Percentiles rank a stretch among this genome's conserved stretches.
phyloP scores from a whole-genome alignment of 768 basidiomycete species.

The Psilocybe tampanensis region DNA sequence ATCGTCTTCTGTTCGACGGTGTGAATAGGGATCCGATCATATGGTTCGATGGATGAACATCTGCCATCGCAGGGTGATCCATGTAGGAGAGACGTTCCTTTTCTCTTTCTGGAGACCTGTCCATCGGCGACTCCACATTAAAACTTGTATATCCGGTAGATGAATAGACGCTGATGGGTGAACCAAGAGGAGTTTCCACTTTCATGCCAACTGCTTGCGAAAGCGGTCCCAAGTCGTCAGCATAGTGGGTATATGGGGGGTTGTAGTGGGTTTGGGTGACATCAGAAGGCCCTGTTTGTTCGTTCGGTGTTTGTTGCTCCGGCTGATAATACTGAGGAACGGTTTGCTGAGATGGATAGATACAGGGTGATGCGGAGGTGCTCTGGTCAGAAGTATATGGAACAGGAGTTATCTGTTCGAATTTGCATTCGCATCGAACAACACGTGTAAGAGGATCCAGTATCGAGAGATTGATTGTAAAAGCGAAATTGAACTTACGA shows the following conservation, averaged over 20 bases:
- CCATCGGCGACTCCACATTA: neutral
- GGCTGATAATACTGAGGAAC: neutral
- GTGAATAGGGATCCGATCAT: neutral
- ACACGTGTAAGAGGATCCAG: neutral
- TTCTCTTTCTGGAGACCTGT: neutral
- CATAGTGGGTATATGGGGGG: neutral
- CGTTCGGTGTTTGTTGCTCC: neutral
- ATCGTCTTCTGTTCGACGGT: neutral
- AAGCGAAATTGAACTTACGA: neutral
- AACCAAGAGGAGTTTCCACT: neutral
- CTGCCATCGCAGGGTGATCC: neutral
- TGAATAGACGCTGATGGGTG: neutral
- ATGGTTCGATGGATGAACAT: neutral
- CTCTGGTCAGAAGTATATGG: constrained; percentile 1
- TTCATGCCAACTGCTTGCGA: neutral
- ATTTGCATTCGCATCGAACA: too few relatives aligned
- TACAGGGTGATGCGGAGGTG: neutral
- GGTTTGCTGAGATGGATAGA: neutral
- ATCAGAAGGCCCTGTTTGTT: neutral
- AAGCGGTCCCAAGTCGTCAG: neutral
- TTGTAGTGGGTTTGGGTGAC: neutral
- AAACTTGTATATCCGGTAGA: neutral
- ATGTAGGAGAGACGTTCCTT: neutral
- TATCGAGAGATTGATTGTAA: neutral
- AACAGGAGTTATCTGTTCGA: neutral